Base-by-base conservation (phyloP, 2,329 filamentous ascomycete genomes). In the Aspergillus awamori region DNA sequence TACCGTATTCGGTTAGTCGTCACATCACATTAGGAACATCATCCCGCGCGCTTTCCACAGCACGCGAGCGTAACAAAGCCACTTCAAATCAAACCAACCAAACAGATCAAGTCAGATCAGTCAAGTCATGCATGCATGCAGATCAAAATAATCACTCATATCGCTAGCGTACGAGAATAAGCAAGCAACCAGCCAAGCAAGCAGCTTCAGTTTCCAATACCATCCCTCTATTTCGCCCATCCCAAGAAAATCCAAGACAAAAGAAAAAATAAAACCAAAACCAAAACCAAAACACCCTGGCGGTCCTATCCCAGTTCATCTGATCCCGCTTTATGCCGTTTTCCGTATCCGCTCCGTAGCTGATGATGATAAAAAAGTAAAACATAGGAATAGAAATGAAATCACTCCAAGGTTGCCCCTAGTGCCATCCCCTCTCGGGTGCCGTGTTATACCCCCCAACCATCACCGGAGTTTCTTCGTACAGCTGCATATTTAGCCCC, bases 351-450 rank as follows among this genome's bases (percentile, higher is more conserved):
- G 47, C 53, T 30, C 48, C 48, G n/a, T 48, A 48, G 49, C 47
- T 48, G 48, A 57, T 56, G 47, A 53, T 28, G 41, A 24, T 20
- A 15, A 6, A 17, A 22, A 56, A 33, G 11, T 52, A 49, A 58
- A 47, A 36, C 49, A 43, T 38, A 36, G 17, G 6, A 45, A 28
- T 52, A 22, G 36, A 28, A 52, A 20, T 22, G 30, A 41, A 49
- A 59, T 41, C 26, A 13, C 10, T 39, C 24, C 30, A 15, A 28
- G 13, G 24, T 33, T 15, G 43, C 24, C 22, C 51, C 30, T 7
- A 13, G 4, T 67, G 73, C 71, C 78, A 45, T 70, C 75, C 77
- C 76, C 77, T 58, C 69, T 73, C 28, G 74, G 66, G 63, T 75
- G 72, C n/a, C 74, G 69, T 43, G 55, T 73, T 72, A 62, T 76